Conservation (phyloP, 495 filamentous ascomycete genomes). For the Penicillium paradoxum region DNA sequence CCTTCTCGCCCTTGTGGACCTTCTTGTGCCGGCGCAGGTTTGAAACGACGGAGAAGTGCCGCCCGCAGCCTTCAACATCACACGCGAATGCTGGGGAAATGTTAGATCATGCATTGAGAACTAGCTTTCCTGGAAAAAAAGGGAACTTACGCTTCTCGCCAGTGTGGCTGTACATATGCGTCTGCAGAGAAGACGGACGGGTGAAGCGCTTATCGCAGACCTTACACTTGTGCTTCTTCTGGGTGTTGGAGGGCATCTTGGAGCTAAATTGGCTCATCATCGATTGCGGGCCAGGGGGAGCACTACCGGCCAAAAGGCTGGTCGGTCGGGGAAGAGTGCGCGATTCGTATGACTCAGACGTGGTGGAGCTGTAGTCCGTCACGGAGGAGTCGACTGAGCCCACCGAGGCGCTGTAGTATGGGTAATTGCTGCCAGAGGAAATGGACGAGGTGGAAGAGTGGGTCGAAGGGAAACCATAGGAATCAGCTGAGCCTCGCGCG, state of each 20-base stretch:
- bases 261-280: conserved; percentile 99
- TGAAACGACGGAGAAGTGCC: conserved; percentile 96
- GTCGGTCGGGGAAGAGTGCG: conserved; percentile 79
- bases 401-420: conserved; percentile 72
- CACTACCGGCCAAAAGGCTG: conserved; percentile 57
- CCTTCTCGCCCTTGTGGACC: conserved; percentile 83
- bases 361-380: conserved; percentile 87
- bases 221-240: conserved; percentile 99
- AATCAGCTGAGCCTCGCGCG: conserved; percentile 71
- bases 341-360: conserved; percentile 81
- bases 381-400: conserved; percentile 85
- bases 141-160: conserved; percentile 90
- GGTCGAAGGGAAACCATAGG: conserved; percentile 85
- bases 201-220: conserved; percentile 99
- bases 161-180: conserved; percentile 98
- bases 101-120: conserved; percentile 30
- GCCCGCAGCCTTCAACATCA: conserved; percentile 90
- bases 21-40: conserved; percentile 94
- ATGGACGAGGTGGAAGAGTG: conserved; percentile 95
- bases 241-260: conserved; percentile 89
- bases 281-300: conserved; percentile 81
- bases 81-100: conserved; percentile 72
- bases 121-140: no score
- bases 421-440: conserved; percentile 68
- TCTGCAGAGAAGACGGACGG: conserved; percentile 90